phyloP scores from a whole-genome alignment of 1,139 yeast genomes.

The Kurtzmaniella quercitrusa region DNA sequence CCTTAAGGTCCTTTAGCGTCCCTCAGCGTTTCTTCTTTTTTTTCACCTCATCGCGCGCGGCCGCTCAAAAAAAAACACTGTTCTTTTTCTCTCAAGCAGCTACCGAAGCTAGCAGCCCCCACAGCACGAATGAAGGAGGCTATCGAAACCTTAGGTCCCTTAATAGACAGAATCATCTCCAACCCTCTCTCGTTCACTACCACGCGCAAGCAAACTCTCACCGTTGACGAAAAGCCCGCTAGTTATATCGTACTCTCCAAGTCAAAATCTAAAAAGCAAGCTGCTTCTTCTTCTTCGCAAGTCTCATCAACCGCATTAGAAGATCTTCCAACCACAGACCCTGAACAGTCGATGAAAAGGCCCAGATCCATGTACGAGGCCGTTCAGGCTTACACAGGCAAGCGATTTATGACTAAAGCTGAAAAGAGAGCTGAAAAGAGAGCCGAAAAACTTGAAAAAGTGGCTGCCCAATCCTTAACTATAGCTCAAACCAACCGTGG shows the following conservation, averaged over 20 bases:
- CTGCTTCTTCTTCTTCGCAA: neutral
- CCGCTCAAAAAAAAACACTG: neutral
- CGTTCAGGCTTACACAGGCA: slow-evolving; percentile 56
- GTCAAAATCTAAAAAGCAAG: slow-evolving; percentile 1
- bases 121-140: slow-evolving; percentile 2
- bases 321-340: neutral
- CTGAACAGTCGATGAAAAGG: slow-evolving; percentile 15
- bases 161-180: slow-evolving; percentile 55
- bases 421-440: slow-evolving; percentile 30
- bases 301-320: neutral
- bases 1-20: neutral
- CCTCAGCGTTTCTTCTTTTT: neutral
- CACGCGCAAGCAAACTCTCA: slow-evolving; percentile 41
- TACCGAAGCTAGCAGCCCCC: neutral
- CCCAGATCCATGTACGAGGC: slow-evolving; percentile 60
- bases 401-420: slow-evolving; percentile 39
- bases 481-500: neutral
- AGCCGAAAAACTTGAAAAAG: slow-evolving; percentile 13
- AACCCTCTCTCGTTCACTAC: slow-evolving; percentile 58
- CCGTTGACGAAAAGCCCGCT: slow-evolving; percentile 25
- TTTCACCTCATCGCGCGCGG: slow-evolving; percentile 1
- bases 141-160: slow-evolving; percentile 24
- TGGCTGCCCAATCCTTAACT: neutral
- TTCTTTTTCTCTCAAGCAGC: neutral
- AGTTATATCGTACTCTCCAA: slow-evolving; percentile 40